Percentiles rank a stretch among this genome's conserved stretches.
phyloP scores from a whole-genome alignment of 1,139 yeast species.

The Tardiomyces blankii region DNA sequence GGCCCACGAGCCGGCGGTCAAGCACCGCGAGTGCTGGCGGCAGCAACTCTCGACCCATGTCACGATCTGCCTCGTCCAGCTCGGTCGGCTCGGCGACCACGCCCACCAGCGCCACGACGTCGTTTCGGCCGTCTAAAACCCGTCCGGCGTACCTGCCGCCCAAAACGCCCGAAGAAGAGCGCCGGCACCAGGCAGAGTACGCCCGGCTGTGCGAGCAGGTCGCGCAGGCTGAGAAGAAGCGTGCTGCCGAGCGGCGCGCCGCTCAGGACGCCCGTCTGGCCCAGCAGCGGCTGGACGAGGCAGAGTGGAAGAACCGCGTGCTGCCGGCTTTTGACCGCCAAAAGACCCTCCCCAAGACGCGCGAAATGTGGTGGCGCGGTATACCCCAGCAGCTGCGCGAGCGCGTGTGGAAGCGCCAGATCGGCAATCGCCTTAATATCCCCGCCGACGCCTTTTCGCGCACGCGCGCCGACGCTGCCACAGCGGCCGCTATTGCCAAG shows the following conservation, averaged over 20 bases:
- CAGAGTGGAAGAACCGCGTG: constrained; percentile 37
- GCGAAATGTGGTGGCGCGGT: constrained; percentile 62
- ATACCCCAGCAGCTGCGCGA: constrained; percentile 40
- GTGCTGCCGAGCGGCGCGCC: constrained; percentile 16
- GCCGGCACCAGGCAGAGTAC: constrained; percentile 46
- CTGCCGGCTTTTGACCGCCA: constrained; percentile 26
- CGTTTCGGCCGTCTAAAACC: constrained; percentile 32
- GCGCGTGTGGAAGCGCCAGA: constrained; percentile 40
- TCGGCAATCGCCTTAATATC: constrained; percentile 29
- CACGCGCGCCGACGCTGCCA: constrained; percentile 6
- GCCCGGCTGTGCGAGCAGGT: constrained; percentile 41
- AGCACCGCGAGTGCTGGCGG: no score
- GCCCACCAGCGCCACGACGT: not conserved
- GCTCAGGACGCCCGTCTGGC: constrained; percentile 16
- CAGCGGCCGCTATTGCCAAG: constrained; percentile 5
- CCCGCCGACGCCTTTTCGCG: constrained; percentile 10
- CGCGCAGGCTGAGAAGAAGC: constrained; percentile 18
- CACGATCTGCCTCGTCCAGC: not conserved
- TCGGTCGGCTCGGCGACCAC: not conserved
- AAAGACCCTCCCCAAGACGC: constrained; percentile 18
- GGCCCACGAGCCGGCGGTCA: no score
- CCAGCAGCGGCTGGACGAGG: constrained; percentile 16
- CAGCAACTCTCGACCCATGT: no score
- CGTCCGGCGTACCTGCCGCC: constrained; percentile 64
- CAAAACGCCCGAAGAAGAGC: constrained; percentile 42